These are phyloP conservation scores for Penicillium sp. DNA, from an alignment of 2,329 filamentous ascomycete species.

Conservation along the genomic window DNA sequence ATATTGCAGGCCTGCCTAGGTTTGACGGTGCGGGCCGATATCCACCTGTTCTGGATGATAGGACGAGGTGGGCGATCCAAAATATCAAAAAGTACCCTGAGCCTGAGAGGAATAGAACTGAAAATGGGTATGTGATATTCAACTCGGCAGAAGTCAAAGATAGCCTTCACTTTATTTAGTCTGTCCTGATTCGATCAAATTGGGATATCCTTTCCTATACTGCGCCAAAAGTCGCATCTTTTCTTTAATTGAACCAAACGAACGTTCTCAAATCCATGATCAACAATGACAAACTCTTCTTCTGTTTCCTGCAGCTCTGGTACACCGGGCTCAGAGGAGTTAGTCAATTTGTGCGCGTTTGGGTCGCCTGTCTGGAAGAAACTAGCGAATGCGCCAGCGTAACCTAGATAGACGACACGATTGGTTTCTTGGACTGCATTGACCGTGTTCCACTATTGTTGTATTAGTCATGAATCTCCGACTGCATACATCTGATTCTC, in stretches of 20 bases:
- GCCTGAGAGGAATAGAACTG: not conserved
- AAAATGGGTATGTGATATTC: not conserved
- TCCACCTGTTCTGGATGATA: not conserved
- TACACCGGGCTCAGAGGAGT: slow-evolving; percentile 40
- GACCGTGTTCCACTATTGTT: slow-evolving; percentile 55
- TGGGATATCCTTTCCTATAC: slow-evolving; percentile 48
- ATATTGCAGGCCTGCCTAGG: not conserved
- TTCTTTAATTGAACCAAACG: slow-evolving; percentile 41
- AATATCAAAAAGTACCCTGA: slow-evolving; percentile 1
- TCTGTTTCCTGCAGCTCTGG: slow-evolving; percentile 43
- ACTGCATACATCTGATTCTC: not conserved
- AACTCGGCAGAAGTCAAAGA: not conserved
- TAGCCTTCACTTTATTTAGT: slow-evolving; percentile 1
- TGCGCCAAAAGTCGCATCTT: slow-evolving; percentile 57
- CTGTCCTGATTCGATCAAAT: slow-evolving; percentile 31
- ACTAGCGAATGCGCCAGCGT: slow-evolving; percentile 59
- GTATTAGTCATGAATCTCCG: not conserved
- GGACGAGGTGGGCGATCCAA: not conserved
- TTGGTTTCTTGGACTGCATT: slow-evolving; percentile 55
- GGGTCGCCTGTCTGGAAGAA: slow-evolving; percentile 62
- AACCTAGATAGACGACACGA: slow-evolving; percentile 57
- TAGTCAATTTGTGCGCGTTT: slow-evolving; percentile 57
- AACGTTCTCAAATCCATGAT: slow-evolving; percentile 46
- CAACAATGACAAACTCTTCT: slow-evolving; percentile 54
- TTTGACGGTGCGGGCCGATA: not conserved